Conservation (phyloP, 176 grass and related monocot species). For the Miscanthus lutarioriparius region DNA sequence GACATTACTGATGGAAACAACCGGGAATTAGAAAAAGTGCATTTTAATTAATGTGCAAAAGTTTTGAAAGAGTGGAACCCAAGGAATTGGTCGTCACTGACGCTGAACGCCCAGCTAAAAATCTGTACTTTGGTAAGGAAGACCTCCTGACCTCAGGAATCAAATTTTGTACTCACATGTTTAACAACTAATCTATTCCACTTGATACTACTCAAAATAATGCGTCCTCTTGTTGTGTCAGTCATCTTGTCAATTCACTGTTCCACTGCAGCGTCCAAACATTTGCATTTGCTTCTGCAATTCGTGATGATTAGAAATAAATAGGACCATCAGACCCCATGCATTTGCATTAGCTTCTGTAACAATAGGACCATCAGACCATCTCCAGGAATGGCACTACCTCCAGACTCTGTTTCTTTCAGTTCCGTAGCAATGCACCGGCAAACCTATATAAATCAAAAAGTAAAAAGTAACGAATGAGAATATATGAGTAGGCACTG, state of each 20-base stretch:
- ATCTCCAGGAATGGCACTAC: no score
- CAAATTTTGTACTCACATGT: no score
- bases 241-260: not conserved
- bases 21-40: no score
- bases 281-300: not conserved
- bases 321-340: constrained; percentile 10
- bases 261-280: constrained; percentile 10
- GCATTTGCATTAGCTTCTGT: not conserved
- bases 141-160: not conserved
- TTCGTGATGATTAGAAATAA: not conserved
- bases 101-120: not conserved
- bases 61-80: not conserved
- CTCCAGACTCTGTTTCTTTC: no score
- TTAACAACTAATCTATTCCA: no score
- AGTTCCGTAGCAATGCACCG: no score
- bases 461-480: no score
- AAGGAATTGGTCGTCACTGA: not conserved
- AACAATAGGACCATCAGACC: no score
- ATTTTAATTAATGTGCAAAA: not conserved
- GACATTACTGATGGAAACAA: no score
- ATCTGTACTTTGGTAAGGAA: not conserved
- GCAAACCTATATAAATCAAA: no score
- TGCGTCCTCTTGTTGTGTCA: not conserved
- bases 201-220: no score
- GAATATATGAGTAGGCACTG: no score